Evolutionary conservation across 805 yeast genomes (phyloP).

Genomic region (Pichia phayaonensis): DNA sequence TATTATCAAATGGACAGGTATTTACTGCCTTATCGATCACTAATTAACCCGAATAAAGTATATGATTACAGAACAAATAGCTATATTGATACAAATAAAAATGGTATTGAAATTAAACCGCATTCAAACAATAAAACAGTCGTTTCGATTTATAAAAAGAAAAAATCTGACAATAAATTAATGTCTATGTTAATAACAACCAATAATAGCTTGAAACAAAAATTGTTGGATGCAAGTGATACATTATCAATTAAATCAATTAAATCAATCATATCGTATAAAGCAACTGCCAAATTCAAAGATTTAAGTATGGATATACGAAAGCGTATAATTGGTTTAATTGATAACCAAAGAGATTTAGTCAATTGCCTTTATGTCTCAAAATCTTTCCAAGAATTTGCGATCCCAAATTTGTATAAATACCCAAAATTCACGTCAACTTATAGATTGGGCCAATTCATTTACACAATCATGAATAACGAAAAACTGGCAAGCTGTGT

Average conservation of each 20-base stretch:
- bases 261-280: conserved; percentile 7
- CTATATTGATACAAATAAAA: conserved; percentile 24
- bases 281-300: conserved; percentile 7
- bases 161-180: conserved; percentile 7
- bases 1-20: conserved; percentile 22
- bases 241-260: conserved; percentile 31
- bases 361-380: conserved; percentile 44
- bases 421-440: conserved; percentile 56
- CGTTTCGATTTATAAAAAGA: conserved; percentile 4
- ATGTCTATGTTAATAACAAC: conserved; percentile 35
- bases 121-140: conserved; percentile 2
- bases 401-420: conserved; percentile 49
- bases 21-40: conserved; percentile 47
- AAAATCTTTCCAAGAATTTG: conserved; percentile 40
- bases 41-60: conserved; percentile 39
- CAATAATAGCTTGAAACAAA: conserved; percentile 20
- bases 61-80: conserved; percentile 45
- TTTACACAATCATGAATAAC: conserved; percentile 54
- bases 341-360: conserved; percentile 34
- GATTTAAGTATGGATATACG: conserved; percentile 39
- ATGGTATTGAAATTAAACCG: conserved; percentile 5
- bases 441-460: conserved; percentile 74
- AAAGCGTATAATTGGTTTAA: conserved; percentile 27
- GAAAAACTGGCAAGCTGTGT: conserved; percentile 51
- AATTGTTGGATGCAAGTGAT: conserved; percentile 33